Base-by-base conservation (phyloP, 352 stramenopile species). In the Globisporangium cystogenes region DNA sequence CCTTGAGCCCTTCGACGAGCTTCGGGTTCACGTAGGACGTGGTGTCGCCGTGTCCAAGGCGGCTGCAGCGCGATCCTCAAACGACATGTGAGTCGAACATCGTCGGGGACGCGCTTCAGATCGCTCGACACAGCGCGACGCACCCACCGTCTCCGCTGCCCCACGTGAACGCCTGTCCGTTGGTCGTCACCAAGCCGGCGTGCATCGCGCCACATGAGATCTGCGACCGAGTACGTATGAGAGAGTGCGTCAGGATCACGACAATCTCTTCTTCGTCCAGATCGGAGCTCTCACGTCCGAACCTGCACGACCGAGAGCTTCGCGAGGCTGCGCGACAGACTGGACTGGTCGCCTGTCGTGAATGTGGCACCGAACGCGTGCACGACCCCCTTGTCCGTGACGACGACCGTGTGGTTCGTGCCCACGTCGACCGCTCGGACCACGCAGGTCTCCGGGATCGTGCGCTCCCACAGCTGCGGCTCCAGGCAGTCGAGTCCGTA, bases 141-240 rank as follows among this genome's bases (percentile, higher is more conserved):
- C 74, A 91, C 82, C 82, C 83, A 61, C 81, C 83, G 48, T 93
- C 83, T n/a, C 83, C 81, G 35, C 72, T 92, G 20, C 83, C 83
- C 83, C 83, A 93, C 3, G 81, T 92, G 57, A 77, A 93, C 1
- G 66, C 81, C 43, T 90, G 81, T 8, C 83, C 82, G 11, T 81
- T 74, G 3, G 53, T 72, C 12, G 80, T 92, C n/a, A 93, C 75
- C 18, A 93, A 62, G 2, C 78, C 83, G 21, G 81, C 81, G 39
- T 93, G 83, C 68, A 87, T 77, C 0, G 81, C 75, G 1, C 83
- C 83, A 48, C 83, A 93, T 24, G 81, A 89, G 12, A 93, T 86
- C 77, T 88, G 51, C 11, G n/a, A n/a, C n/a, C n/a, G n/a, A n/a
- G n/a, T 12, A 14, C 31, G 36, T 10, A 20, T 5, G 18, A 8